Evolutionary conservation across 2,329 filamentous ascomycete species (phyloP).

Genomic region (Alternaria sp.): DNA sequence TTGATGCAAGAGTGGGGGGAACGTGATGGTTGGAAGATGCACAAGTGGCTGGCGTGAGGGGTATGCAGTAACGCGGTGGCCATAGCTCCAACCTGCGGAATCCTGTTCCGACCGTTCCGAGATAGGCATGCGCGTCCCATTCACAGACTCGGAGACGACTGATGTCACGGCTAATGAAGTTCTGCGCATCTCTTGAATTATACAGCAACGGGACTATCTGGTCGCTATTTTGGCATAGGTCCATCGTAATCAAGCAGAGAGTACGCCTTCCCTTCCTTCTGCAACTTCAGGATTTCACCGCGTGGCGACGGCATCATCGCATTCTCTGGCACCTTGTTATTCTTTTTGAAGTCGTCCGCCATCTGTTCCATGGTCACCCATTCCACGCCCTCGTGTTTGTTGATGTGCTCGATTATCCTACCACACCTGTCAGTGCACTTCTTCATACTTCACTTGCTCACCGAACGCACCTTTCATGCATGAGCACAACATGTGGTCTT

Average conservation of each 20-base stretch:
- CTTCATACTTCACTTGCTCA: background rate
- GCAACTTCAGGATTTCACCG: conserved; percentile 60
- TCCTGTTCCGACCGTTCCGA: conserved; percentile 12
- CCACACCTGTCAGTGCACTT: background rate
- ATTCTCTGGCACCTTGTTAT: conserved; percentile 63
- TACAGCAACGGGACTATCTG: background rate
- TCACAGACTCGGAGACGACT: background rate
- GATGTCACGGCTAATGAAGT: background rate
- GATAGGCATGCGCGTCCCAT: background rate
- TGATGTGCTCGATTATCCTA: conserved; percentile 72
- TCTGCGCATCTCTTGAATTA: background rate
- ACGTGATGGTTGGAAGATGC: background rate
- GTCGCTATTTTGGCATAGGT: conserved; percentile 14
- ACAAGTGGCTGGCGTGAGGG: conserved; percentile 10
- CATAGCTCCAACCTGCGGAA: conserved; percentile 6
- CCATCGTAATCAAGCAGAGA: conserved; percentile 30
- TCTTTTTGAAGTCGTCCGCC: conserved; percentile 74
- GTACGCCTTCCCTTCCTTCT: conserved; percentile 39
- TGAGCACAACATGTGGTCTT: conserved; percentile 72
- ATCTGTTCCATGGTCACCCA: conserved; percentile 76
- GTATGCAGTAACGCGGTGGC: conserved; percentile 4
- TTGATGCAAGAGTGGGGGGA: conserved; percentile 33
- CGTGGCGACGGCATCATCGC: conserved; percentile 66
- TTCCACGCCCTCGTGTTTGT: conserved; percentile 66
- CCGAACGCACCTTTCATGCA: conserved; percentile 69